Base-by-base conservation (phyloP, 331 rosid species). In the Quercus lobata region DNA sequence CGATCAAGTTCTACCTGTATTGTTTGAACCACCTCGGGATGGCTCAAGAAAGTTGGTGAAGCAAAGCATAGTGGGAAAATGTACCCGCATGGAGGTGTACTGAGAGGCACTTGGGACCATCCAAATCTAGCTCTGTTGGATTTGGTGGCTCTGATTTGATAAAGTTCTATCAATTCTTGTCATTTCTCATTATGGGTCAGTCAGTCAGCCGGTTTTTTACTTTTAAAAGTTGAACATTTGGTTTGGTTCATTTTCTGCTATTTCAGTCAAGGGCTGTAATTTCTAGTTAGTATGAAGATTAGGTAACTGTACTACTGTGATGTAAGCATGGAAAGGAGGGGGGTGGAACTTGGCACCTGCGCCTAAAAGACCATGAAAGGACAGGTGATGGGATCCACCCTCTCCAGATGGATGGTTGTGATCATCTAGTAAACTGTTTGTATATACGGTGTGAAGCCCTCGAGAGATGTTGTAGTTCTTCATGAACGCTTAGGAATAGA, bases 381-480 rank as follows among this genome's bases (percentile, higher is more conserved):
- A 35, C 77, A 83, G 89, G 94, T 90, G 88, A 89, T 81, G 70
- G 81, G 92, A 71, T 88, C 92, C 94, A 90, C 90, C 94, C 76
- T 76, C 54, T 14, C 57, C 68, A 71, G 18, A 57, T 81, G 70
- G 74, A 58, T 41, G 27, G 46, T 19, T 66, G 72, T 34, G 72
- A 66, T 12, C 12, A 2, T 41, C 12, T 41, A 41, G 12, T 9
- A 0, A 41, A 41, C 46, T 41, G 12, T 41, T 41, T 41, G 46
- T 41, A 41, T 41, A 0, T 41, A 8, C 3, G 9, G 11, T 8
- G 3, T 41, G 46, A 41, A 41, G 46, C 0, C 12, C 46, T 8
- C 46, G 46, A 2, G 46, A 41, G 46, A 41, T 41, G 46, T 8
- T 8, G 3, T 8, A 41, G 46, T 41, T 41, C 3, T 2, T 41